phyloP scores from a whole-genome alignment of 768 basidiomycete genomes.

The Leccinum pellstonianum region DNA sequence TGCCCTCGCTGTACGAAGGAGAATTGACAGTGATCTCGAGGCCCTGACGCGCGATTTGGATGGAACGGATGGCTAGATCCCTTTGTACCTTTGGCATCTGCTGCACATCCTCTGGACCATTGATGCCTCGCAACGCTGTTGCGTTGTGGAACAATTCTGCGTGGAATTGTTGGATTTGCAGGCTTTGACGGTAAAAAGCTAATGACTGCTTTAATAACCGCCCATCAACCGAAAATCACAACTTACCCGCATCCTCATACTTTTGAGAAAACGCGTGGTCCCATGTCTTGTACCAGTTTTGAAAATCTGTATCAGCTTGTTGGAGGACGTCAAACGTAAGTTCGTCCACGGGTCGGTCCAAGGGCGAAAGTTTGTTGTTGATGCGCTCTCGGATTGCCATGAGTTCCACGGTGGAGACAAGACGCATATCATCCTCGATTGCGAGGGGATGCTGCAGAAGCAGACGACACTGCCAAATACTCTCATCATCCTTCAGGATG shows the following conservation, averaged over 20 bases:
- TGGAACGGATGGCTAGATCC: conserved; percentile 78
- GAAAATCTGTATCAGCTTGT: conserved; percentile 75
- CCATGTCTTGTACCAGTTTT: conserved; percentile 79
- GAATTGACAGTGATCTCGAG: conserved; percentile 85
- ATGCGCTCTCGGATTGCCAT: conserved; percentile 87
- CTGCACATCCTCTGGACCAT: conserved; percentile 82
- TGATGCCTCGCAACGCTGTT: conserved; percentile 78
- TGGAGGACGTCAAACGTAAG: conserved; percentile 70
- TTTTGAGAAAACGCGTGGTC: conserved; percentile 77
- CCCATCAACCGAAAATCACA: conserved; percentile 2
- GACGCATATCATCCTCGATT: conserved; percentile 91
- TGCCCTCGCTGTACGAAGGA: conserved; percentile 82
- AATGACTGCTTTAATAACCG: conserved; percentile 6
- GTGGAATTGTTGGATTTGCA: conserved; percentile 84
- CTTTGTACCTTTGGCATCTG: conserved; percentile 78
- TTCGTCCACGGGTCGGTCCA: conserved; percentile 73
- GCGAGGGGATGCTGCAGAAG: conserved; percentile 84
- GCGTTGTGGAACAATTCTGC: conserved; percentile 85
- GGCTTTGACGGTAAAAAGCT: conserved; percentile 88
- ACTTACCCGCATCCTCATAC: conserved; percentile 76
- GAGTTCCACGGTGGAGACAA: conserved; percentile 92
- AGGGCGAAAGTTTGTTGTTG: conserved; percentile 78
- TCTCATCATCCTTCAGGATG: conserved; percentile 89
- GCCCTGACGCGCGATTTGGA: conserved; percentile 76
- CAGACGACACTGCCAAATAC: conserved; percentile 76